Evolutionary conservation across 805 yeast genomes (phyloP), one percentile per base, ranked within the genome.

Genomic region (Millerozyma miso): DNA sequence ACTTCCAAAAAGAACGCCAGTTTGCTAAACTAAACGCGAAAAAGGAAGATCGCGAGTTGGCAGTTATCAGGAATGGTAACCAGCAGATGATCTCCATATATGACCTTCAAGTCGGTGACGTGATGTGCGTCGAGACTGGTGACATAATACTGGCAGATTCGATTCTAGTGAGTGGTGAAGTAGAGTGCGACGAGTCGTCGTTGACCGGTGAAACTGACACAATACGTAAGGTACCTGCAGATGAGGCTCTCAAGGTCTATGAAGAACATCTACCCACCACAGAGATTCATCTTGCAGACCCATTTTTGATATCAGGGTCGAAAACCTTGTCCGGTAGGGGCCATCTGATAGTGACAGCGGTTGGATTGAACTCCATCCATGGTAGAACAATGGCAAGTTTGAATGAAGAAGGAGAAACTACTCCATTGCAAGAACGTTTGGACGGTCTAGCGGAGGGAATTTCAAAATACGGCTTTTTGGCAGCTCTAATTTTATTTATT

Each of bases 131-230:
- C 37, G 95, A 89, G 61, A 95, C 98, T 2, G 99, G 99, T 48
- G 99, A 93, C 56, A 81, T 93, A 42, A 69, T 91, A 1, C 95
- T 98, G 0, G 93, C 91, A 1, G 99, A 93, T 63, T 81, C 87
- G 26, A 69, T 93, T 3, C 61, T 91, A 46, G 68, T 89, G 8
- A 60, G 69, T 7, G 97, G 97, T 4, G 77, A 75, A 35, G 76
- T 93, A 47, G 91, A 88, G 52, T 84, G 91, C 60, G 99, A 93
- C 60, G 99, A 93, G 67, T 80, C 90, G 33, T 81, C 96, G 0
- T 76, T 91, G 31, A 91, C 98, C 3, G 99, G 99, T 53, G 99
- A 93, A 66, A 82, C 96, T 1, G 80, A 85, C 42, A 85, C 96
- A 2, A 77, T 93, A 47, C 76, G 72, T 46, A 93, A 93, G 60